Evolutionary conservation across 345 rosid species (phyloP), one percentile per base, ranked within the genome.

Genomic region (Eucalyptus brandiana): DNA sequence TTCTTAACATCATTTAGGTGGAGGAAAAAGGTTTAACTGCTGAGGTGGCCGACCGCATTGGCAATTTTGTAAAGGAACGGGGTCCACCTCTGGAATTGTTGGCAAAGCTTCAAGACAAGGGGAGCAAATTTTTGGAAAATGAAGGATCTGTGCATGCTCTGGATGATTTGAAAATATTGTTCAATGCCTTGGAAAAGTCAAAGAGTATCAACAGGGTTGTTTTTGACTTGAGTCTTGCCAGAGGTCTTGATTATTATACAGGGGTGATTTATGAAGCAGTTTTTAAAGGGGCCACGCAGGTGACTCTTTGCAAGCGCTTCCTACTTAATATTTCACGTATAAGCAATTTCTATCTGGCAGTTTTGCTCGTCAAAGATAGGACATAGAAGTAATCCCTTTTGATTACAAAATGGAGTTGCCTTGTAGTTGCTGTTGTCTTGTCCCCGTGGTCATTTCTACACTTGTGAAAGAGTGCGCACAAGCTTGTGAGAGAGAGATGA

Each of bases 161-260:
- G 91, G 90, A 94, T 86, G 99, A 97, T 87, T 91, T 98, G 92
- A 92, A 91, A 83, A 92, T 97, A 92, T 86, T 98, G 92, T 98
- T 98, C 92, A 95, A 95, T 90, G 97, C 98, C 91, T 93, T 98
- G 24, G 96, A 95, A 24, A 96, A 91, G 92, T 94, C 99, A 80
- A 94, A 94, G 90, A 95, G 98, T 90, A 94, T 93, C 89, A 89
- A 94, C 90, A 97, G 92, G 92, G 94, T 98, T 88, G 96, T 96
- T 89, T 98, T 98, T 92, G 99, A 98, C 91, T 93, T 98, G 90
- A 98, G 99, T 91, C 97, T 98, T 87, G 99, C 99, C 80, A 95
- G 99, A 92, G 99, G 99, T 83, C 99, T 98, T 88, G 99, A 97
- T 93, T 98, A 98, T 93, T 98, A 98, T 90, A 97, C 99, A 1